Evolutionary conservation across 148 eudicot species (phyloP).

Genomic region (Drosera capensis): DNA sequence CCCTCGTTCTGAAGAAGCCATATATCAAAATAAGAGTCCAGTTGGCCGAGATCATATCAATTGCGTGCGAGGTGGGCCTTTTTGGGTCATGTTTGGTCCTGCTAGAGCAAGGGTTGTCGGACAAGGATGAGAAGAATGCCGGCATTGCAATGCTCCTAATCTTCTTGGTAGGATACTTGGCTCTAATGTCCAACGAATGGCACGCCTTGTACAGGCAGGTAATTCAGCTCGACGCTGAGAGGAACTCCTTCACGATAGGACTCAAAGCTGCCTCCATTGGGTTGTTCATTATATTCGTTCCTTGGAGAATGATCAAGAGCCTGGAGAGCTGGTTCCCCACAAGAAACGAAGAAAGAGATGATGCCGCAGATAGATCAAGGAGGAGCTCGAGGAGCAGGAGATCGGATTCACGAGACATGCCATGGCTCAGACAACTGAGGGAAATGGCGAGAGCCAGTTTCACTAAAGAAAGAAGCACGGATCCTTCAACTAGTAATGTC

Average conservation of each 20-base stretch:
- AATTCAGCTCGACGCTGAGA: constrained; percentile 35
- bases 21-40: constrained; percentile 88
- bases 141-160: constrained; percentile 49
- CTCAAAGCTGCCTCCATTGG: constrained; percentile 40
- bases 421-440: constrained; percentile 75
- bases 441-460: constrained; percentile 68
- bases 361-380: constrained; percentile 16
- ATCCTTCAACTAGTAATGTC: constrained; percentile 42
- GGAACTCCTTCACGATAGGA: constrained; percentile 36
- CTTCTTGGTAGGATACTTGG: constrained; percentile 38
- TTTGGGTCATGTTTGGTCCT: constrained; percentile 40
- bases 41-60: constrained; percentile 68
- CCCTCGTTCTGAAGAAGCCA: constrained; percentile 79
- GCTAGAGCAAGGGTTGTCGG: constrained; percentile 20
- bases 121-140: constrained; percentile 20
- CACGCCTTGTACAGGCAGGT: constrained; percentile 50
- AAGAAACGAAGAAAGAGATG: constrained; percentile 10
- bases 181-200: constrained; percentile 60
- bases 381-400: constrained; percentile 27
- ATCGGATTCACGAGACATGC: constrained; percentile 35
- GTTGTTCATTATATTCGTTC: constrained; percentile 28
- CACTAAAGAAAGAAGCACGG: constrained; percentile 33
- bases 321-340: constrained; percentile 19
- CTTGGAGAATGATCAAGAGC: constrained; percentile 30
- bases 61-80: constrained; percentile 43